These are phyloP conservation scores for Nitzschia palea DNA, from an alignment of 108 stramenopile genomes.

Conservation along the genomic window DNA sequence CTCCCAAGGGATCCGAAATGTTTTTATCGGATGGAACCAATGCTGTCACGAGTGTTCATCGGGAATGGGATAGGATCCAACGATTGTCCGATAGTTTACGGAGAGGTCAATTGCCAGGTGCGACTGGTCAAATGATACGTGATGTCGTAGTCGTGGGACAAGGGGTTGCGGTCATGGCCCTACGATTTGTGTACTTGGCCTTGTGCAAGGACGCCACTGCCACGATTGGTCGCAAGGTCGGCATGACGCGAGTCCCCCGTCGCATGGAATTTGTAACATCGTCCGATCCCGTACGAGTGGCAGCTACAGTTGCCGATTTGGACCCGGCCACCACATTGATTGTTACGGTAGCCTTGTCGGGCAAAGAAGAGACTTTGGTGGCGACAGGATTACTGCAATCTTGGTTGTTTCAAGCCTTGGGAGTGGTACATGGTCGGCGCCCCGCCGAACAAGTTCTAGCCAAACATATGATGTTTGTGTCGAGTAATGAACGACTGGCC, in stretches of 20 bases:
- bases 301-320: constrained; percentile 46
- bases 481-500: constrained; percentile 45
- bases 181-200: constrained; percentile 76
- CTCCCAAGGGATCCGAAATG: constrained; percentile 62
- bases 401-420: constrained; percentile 58
- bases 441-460: constrained; percentile 35
- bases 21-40: constrained; percentile 46
- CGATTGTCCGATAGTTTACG: constrained; percentile 55
- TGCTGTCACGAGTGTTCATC: constrained; percentile 63
- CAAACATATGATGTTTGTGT: constrained; percentile 76
- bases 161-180: constrained; percentile 53
- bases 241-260: constrained; percentile 33
- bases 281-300: constrained; percentile 57
- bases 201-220: constrained; percentile 52
- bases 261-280: constrained; percentile 64
- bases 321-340: constrained; percentile 72
- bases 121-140: constrained; percentile 57
- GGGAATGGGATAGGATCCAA: constrained; percentile 67
- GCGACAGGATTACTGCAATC: constrained; percentile 41
- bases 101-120: constrained; percentile 57
- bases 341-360: constrained; percentile 49
- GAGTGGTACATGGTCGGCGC: constrained; percentile 20
- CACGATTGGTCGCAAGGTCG: constrained; percentile 30
- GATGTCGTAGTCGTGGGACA: constrained; percentile 74
- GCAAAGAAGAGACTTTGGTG: constrained; percentile 47